phyloP scores from a whole-genome alignment of 2,329 filamentous ascomycete genomes.

The Trichoderma guizhouense region DNA sequence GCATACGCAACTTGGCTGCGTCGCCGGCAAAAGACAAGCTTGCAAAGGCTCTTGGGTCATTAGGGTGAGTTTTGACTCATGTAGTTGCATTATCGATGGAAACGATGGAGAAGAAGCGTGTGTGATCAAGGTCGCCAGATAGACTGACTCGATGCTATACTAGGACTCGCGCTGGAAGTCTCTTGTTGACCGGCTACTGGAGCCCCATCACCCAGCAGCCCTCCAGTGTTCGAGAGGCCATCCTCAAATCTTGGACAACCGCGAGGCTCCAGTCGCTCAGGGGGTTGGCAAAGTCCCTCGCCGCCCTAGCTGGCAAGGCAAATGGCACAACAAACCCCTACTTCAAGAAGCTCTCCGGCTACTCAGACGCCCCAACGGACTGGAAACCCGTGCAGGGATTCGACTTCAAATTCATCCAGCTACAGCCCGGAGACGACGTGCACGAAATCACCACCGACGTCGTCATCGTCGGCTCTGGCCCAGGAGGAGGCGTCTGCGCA shows the following conservation, averaged over 20 bases:
- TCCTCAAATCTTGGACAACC: conserved; percentile 60
- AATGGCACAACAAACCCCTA: conserved; percentile 55
- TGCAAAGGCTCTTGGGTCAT: conserved; percentile 36
- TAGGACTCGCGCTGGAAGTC: conserved; percentile 60
- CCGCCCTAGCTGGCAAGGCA: conserved; percentile 50
- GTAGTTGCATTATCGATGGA: too few relatives aligned
- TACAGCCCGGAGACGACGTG: conserved; percentile 40
- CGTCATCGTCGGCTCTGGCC: conserved; percentile 82
- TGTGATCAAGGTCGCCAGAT: background rate
- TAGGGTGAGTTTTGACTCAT: conserved; percentile 41
- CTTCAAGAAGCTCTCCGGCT: conserved; percentile 55
- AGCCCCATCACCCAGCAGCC: conserved; percentile 61
- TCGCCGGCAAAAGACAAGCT: conserved; percentile 39
- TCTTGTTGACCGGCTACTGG: conserved; percentile 65
- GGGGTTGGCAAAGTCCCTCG: conserved; percentile 53
- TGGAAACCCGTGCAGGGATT: conserved; percentile 51
- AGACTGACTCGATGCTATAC: background rate
- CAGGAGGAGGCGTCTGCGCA: conserved; percentile 76
- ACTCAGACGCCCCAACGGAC: conserved; percentile 50
- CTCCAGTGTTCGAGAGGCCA: conserved; percentile 55
- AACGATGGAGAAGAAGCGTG: background rate
- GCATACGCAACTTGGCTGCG: conserved; percentile 42
- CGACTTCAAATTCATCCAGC: conserved; percentile 60
- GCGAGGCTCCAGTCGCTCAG: conserved; percentile 56
- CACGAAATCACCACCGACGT: conserved; percentile 73